These are phyloP conservation scores for Vicia sativa DNA, from an alignment of 306 rosid species.

Conservation along the genomic window DNA sequence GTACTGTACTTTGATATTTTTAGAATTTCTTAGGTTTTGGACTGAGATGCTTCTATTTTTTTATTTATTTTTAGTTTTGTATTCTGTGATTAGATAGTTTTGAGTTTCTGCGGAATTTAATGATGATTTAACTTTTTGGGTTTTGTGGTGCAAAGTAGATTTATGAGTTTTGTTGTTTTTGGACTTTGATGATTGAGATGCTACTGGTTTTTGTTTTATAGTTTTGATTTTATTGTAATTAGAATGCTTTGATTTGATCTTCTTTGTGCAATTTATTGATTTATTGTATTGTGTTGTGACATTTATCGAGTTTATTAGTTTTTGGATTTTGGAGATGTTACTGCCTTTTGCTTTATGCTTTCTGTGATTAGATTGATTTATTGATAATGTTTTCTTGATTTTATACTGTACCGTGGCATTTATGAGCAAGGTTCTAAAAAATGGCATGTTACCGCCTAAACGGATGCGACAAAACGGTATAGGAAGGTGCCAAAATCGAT, in stretches of 20 bases:
- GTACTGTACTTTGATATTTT: no score
- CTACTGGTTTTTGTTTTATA: not conserved
- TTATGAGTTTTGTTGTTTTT: no score
- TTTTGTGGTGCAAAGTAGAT: no score
- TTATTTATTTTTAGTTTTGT: not conserved
- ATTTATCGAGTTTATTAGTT: not conserved
- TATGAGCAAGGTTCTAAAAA: not conserved
- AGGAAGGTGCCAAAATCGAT: no score
- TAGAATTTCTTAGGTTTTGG: not conserved
- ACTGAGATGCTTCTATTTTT: not conserved
- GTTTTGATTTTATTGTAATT: not conserved
- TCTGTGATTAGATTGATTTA: not conserved
- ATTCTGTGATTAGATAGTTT: not conserved
- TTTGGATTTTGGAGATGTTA: conserved; percentile 12
- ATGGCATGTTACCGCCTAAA: not conserved
- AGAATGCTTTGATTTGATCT: not conserved
- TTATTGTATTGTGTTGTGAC: not conserved
- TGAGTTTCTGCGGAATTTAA: not conserved
- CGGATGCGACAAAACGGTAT: not conserved
- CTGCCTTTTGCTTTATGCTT: not conserved
- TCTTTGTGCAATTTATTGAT: not conserved
- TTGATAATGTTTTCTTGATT: not conserved
- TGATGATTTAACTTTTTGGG: no score
- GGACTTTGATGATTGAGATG: not conserved
- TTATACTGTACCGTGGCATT: not conserved